Percentiles rank a stretch among this genome's conserved stretches.
phyloP scores from a whole-genome alignment of 768 basidiomycete genomes.

The Mycena crocata region DNA sequence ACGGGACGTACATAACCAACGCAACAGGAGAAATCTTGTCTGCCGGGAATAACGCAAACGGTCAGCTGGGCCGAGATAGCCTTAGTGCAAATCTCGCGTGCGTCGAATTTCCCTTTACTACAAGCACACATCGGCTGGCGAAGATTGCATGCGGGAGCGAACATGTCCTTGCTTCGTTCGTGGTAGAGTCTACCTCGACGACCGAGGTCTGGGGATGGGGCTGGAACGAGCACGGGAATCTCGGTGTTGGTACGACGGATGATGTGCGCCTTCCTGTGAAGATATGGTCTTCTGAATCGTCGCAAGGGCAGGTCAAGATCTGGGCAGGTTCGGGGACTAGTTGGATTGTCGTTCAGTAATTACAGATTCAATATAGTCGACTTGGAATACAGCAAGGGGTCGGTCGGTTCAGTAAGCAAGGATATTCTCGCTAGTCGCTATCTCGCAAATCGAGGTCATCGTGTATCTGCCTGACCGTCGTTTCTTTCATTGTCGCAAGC shows the following conservation, averaged over 20 bases:
- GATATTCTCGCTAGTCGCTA: conserved; percentile 1
- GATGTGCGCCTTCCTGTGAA: conserved; percentile 63
- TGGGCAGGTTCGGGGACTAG: conserved; percentile 40
- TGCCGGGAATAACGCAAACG: conserved; percentile 68
- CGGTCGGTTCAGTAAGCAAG: too few species aligned
- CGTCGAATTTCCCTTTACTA: conserved; percentile 37
- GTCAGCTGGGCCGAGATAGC: conserved; percentile 69
- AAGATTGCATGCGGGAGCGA: conserved; percentile 84
- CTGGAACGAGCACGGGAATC: conserved; percentile 98
- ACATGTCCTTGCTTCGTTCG: conserved; percentile 70
- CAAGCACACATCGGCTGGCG: conserved; percentile 36
- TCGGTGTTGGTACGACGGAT: conserved; percentile 73
- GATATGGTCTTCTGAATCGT: conserved; percentile 59
- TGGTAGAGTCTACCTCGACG: conserved; percentile 8
- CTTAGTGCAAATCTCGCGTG: conserved; percentile 10
- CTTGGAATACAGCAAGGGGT: conserved; percentile 1
- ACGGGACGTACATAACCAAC: conserved; percentile 70
- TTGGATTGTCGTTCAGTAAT: conserved; percentile 27
- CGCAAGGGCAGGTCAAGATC: conserved; percentile 23
- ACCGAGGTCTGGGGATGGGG: conserved; percentile 88
- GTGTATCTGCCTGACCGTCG: conserved; percentile 80
- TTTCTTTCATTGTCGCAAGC: conserved; percentile 79
- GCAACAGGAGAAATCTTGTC: conserved; percentile 45
- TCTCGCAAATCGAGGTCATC: conserved; percentile 73
- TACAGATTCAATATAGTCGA: neutral